Conservation (phyloP, 495 filamentous ascomycete species). For the Cenococcum geophilum region DNA sequence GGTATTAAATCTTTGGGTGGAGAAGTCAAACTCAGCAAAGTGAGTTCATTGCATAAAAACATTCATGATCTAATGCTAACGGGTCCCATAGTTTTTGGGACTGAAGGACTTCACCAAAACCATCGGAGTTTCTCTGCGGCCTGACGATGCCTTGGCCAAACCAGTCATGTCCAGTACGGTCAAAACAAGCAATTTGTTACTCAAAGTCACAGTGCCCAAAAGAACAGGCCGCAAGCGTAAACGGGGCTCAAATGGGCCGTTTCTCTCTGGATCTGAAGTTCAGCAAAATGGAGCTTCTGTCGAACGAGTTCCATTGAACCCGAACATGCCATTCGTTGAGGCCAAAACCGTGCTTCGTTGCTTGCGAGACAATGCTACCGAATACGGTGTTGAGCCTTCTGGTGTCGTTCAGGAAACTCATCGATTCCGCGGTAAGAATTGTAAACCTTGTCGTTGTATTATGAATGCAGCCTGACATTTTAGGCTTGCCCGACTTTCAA, state of each 20-base stretch:
- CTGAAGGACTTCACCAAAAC: conserved; percentile 22
- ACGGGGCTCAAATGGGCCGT: conserved; percentile 62
- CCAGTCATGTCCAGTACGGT: conserved; percentile 66
- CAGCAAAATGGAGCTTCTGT: conserved; percentile 2
- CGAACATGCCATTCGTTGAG: background rate
- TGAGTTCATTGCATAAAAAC: conserved; percentile 36
- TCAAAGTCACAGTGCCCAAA: conserved; percentile 83
- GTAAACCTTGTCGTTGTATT: background rate
- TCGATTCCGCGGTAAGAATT: conserved; percentile 65
- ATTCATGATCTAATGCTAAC: background rate
- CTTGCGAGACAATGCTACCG: conserved; percentile 63
- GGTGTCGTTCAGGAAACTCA: conserved; percentile 74
- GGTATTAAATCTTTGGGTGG: conserved; percentile 74
- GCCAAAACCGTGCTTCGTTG: conserved; percentile 48
- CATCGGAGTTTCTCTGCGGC: conserved; percentile 63
- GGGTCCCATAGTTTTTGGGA: conserved; percentile 5
- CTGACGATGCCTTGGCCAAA: conserved; percentile 68
- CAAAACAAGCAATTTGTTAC: conserved; percentile 68
- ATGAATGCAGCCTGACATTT: conserved; percentile 1
- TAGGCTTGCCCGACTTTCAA: conserved; percentile 65
- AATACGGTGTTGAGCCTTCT: conserved; percentile 63
- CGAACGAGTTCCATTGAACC: conserved; percentile 1
- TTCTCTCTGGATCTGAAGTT: conserved; percentile 36
- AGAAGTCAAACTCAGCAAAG: conserved; percentile 56
- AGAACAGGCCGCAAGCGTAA: conserved; percentile 79